phyloP scores from a whole-genome alignment of 768 basidiomycete species.

The Chalciporus pseudorubinellus region DNA sequence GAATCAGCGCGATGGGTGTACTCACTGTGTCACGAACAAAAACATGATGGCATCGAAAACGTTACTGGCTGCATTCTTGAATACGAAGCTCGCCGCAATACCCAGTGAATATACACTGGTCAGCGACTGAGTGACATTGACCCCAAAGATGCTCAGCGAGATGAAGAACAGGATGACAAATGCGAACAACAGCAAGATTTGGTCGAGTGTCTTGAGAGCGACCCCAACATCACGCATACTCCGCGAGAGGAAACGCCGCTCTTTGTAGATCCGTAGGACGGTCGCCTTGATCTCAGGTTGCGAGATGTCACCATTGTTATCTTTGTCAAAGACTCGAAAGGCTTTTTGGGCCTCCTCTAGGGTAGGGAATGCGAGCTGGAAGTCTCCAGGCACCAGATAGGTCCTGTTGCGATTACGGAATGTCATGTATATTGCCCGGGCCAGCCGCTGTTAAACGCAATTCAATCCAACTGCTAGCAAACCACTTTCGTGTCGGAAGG shows the following conservation, averaged over 20 bases:
- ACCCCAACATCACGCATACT: constrained; percentile 74
- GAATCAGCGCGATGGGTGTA: constrained; percentile 10
- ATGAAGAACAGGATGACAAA: constrained; percentile 68
- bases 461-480: neutral
- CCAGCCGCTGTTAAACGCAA: constrained; percentile 51
- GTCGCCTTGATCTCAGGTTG: constrained; percentile 72
- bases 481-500: neutral
- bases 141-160: constrained; percentile 68
- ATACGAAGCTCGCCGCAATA: constrained; percentile 77
- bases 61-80: constrained; percentile 68
- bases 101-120: constrained; percentile 71
- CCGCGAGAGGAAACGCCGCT: constrained; percentile 70
- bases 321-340: constrained; percentile 74
- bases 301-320: constrained; percentile 74
- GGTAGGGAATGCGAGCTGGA: constrained; percentile 65
- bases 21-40: constrained; percentile 79
- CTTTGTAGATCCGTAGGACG: constrained; percentile 71
- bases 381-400: constrained; percentile 67
- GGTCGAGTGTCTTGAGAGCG: constrained; percentile 64
- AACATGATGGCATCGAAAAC: constrained; percentile 83
- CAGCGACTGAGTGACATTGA: constrained; percentile 60
- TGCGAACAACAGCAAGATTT: constrained; percentile 61
- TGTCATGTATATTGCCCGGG: constrained; percentile 60
- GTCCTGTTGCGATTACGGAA: constrained; percentile 54
- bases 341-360: constrained; percentile 56